Evolutionary conservation across 371 early-diverging fungal genomes (phyloP).

Genomic region (Astathelohania contejeani): DNA sequence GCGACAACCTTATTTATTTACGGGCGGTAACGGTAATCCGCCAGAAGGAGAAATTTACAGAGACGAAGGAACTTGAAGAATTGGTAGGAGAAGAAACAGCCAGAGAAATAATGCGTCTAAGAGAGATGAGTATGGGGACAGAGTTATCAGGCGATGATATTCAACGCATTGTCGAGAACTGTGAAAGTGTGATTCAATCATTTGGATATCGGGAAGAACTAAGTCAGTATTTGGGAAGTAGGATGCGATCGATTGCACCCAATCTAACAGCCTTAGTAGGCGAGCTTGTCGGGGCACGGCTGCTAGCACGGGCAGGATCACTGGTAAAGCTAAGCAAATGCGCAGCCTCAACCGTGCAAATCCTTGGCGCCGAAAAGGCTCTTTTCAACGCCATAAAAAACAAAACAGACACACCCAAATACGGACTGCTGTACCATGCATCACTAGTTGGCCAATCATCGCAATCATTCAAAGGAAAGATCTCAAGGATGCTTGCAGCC

Average conservation of each 20-base stretch:
- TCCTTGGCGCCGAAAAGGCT: constrained; percentile 89
- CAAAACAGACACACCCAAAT: constrained; percentile 81
- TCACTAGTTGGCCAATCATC: constrained; percentile 67
- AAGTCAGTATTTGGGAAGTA: constrained; percentile 67
- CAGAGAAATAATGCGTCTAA: constrained; percentile 59
- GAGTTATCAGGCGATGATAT: constrained; percentile 73
- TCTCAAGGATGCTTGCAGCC: constrained; percentile 71
- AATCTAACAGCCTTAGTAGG: constrained; percentile 74
- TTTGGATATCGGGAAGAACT: constrained; percentile 69
- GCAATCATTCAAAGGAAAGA: constrained; percentile 70
- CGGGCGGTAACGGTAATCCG: constrained; percentile 53
- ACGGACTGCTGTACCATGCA: constrained; percentile 78
- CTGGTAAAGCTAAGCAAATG: constrained; percentile 70
- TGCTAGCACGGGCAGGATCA: constrained; percentile 75
- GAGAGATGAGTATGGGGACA: constrained; percentile 78
- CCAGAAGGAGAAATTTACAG: constrained; percentile 56
- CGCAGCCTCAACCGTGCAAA: constrained; percentile 81
- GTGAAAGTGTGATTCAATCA: constrained; percentile 65
- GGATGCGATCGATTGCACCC: constrained; percentile 73
- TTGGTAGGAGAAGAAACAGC: constrained; percentile 65
- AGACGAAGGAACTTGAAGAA: constrained; percentile 58
- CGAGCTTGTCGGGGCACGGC: constrained; percentile 70
- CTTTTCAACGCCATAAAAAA: constrained; percentile 80
- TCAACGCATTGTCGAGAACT: constrained; percentile 61
- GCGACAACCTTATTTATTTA: constrained; percentile 62